Evolutionary conservation across 2,329 filamentous ascomycete species (phyloP), one percentile per base, ranked within the genome.

Genomic region (Trichoderma sp.): DNA sequence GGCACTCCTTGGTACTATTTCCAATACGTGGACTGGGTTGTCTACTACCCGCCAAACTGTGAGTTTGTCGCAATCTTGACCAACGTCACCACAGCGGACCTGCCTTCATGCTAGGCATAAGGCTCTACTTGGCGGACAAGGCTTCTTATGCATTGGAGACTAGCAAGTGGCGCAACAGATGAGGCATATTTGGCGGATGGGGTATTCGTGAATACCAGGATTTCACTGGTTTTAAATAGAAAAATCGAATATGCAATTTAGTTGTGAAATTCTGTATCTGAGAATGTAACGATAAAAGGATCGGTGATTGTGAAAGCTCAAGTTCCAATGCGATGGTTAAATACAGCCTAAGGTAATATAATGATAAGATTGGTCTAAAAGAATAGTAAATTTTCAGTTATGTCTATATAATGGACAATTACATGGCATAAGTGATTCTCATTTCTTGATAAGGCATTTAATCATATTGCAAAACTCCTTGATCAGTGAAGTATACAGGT

Each of bases 21-120:
- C 43, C 67, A 69, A 32, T 69, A 69, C 51, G 67, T 69, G 51
- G 59, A 69, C 34, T 69, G 67, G 67, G 52, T 59, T 4, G n/a
- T 51, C 5, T 64, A 65, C 37, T 69, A 51, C 30, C 67, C 59
- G 5, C 26, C 46, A 11, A 39, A 64, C 3, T 68, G 66, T 39
- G 66, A 68, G 21, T 64, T 68, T 13, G 59, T 68, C 18, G 66
- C 66, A 2, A 49, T 68, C 37, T 24, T 68, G 51, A 63, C 66
- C 21, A 63, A 61, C 18, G 51, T 68, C 21, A 58, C 37, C 18
- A 58, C 59, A 0, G 11, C 52, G 5, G 66, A 68, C 10, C 56
- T 60, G 21, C 65, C 65, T 21, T 60, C 65, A n/a, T 68, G 65
- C 18, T 68, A 46, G 34, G 26, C 10, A 16, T 4, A 7, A 4